Base-by-base conservation (phyloP, 257 asterid genomes). In the Apocynum venetum region DNA sequence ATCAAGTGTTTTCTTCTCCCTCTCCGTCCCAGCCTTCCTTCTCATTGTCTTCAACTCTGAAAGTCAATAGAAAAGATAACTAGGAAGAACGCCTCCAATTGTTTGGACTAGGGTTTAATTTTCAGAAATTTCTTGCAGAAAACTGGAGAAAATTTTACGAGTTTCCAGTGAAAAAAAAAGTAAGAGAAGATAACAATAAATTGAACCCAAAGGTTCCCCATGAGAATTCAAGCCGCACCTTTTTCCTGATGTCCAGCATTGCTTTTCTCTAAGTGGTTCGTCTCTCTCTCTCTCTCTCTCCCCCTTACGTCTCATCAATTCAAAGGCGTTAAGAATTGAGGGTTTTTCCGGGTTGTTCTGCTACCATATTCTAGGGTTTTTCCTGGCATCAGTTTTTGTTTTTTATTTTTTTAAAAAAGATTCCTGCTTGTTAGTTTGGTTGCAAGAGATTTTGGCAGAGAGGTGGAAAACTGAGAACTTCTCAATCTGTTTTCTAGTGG, bases 391-490 rank as follows among this genome's bases (percentile, higher is more conserved):
- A 36, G 4, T 2, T 55, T 17, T 57, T 0, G 7, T 15, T 72
- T 41, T 41, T 55, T 3, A 13, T 72, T 38, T 3, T 2, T 35
- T 35, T 1, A 72, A 51, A 15, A 14, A 36, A 2, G n/a, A 35
- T 53, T 17, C 35, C 47, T 1, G 63, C 25, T 5, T 36, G 36
- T 20, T 36, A 2, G 60, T 40, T 6, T 72, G 63, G 48, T 52
- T 53, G 48, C 63, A 11, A 1, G 71, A 1, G 67, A 12, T 6
- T 49, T 60, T 10, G 67, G 6, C 14, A 66, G 31, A 41, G 31
- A 66, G 48, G 47, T 66, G 13, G 67, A 66, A 66, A 66, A 47
- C n/a, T 43, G 73, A 68, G 14, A 53, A 19, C 15, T 73, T 73
- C 31, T 73, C 41, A 73, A 40, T 44, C 77, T 55, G 38, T 46